Evolutionary conservation across 805 yeast species (phyloP), one percentile per base, ranked within the genome.

Genomic region (Lipomyces kockii): DNA sequence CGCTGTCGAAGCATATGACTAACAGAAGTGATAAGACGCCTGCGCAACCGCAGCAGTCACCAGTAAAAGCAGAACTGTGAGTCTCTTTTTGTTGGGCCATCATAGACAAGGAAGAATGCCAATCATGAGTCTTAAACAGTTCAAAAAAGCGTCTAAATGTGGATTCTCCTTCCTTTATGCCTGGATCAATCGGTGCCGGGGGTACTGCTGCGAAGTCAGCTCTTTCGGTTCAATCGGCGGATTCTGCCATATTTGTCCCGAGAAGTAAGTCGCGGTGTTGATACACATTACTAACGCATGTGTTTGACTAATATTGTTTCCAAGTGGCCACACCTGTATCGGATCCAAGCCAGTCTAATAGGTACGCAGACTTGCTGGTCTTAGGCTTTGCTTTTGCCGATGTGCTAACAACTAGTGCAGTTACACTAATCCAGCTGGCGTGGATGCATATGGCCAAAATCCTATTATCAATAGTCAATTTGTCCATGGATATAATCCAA

Each of bases 91-190:
- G 22, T n/a, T 6, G 9, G 49, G 49, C 9, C 22, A 43, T 43
- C 22, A 43, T 17, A 43, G 20, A 43, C 5, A 37, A 12, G 5
- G 49, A 17, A n/a, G 6, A 37, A 43, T n/a, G 11, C 49, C 49
- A 17, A n/a, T 17, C 20, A 8, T 43, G 11, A 17, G 49, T 43
- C 49, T 17, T 8, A 27, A 22, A 25, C 22, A 68, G 71, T 11
- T 60, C 73, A 0, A 83, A 78, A 69, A 82, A 79, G 74, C 81
- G 83, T 71, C 84, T 87, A 74, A 86, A 86, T 70, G 83, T 85
- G 12, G 86, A 86, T 3, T 80, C 86, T 2, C 87, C 89, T 0
- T 79, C 87, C 2, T 85, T 86, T 70, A 84, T 84, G 2, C 89
- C 91, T 6, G 66, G 70, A 12, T 60, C 62, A 32, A 8, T 37